Conservation (phyloP, 208 protist species). For the Acanthamoeba divionensis region DNA sequence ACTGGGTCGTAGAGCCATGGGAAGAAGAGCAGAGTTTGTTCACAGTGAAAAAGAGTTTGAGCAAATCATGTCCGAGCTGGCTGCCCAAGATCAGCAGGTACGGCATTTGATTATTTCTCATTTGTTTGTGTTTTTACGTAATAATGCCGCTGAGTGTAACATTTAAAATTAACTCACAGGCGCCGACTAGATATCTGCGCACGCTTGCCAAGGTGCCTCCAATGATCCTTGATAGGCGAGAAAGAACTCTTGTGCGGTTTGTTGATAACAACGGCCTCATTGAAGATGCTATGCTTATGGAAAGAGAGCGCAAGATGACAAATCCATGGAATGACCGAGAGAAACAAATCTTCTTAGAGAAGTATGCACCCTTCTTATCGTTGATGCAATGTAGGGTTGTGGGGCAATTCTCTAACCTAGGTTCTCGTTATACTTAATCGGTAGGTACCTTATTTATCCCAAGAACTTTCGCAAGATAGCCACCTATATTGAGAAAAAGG, state of each 20-base stretch:
- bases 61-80: conserved; percentile 44
- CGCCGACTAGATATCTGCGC: conserved; percentile 2
- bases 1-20: neutral
- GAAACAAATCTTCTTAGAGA: conserved; percentile 52
- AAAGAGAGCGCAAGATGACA: conserved; percentile 43
- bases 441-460: conserved; percentile 41
- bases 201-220: conserved; percentile 1
- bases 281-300: conserved; percentile 34
- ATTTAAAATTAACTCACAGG: neutral
- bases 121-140: neutral
- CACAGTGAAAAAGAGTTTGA: conserved; percentile 47
- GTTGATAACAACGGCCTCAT: conserved; percentile 35
- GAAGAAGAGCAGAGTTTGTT: conserved; percentile 8
- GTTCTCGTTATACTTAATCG: neutral
- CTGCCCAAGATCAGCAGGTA: conserved; percentile 38
- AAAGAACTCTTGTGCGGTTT: neutral
- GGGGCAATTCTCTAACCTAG: no score
- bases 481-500: conserved; percentile 33
- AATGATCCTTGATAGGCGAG: neutral
- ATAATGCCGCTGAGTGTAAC: neutral
- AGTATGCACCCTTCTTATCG: neutral
- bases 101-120: neutral
- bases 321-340: conserved; percentile 45
- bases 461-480: conserved; percentile 57
- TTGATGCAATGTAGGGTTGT: no score